Evolutionary conservation across 768 basidiomycete species (phyloP), one percentile per base, ranked within the genome.

Genomic region (Leccinum variicolor): DNA sequence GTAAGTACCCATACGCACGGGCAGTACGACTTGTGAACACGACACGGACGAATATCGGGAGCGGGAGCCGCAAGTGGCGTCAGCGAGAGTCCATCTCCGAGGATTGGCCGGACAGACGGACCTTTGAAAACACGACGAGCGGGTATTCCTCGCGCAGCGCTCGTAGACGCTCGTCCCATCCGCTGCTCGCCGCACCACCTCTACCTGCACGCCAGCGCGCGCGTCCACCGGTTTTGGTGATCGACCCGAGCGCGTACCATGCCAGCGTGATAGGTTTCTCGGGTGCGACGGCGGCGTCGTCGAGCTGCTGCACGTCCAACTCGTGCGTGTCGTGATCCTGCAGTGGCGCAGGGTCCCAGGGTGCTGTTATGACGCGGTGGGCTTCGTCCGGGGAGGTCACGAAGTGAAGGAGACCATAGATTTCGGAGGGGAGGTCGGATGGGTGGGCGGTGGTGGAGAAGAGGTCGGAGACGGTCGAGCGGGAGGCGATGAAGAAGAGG

Each of bases 41-140:
- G 29, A 4, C 29, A 11, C 29, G 29, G 10, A 29, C 28, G 28
- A 29, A 29, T 29, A 10, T 8, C 28, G 28, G 28, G n/a, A n/a
- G n/a, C n/a, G n/a, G n/a, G n/a, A n/a, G n/a, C n/a, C n/a, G n/a
- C n/a, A n/a, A n/a, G n/a, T n/a, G n/a, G 29, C 29, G 4, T 41
- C 4, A 41, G 41, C 41, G 41, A 5, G 10, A 19, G 10, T 9
- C 41, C 41, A 41, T 43, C 4, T 43, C 41, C 41, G 11, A 19
- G 41, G 19, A 43, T 19, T 43, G 2, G 41, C n/a, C n/a, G 39
- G 9, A 39, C 17, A n/a, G 10, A 19, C 46, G 4, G 54, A 86
- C 89, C 79, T 93, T 93, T 77, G 90, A 92, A 65, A 93, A 92
- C 13, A 93, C 84, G 47, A 92, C 76, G 7, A 93, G 71, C 2